Base-by-base conservation (phyloP, 108 stramenopile species). In the Stephanodiscus minutulus region DNA sequence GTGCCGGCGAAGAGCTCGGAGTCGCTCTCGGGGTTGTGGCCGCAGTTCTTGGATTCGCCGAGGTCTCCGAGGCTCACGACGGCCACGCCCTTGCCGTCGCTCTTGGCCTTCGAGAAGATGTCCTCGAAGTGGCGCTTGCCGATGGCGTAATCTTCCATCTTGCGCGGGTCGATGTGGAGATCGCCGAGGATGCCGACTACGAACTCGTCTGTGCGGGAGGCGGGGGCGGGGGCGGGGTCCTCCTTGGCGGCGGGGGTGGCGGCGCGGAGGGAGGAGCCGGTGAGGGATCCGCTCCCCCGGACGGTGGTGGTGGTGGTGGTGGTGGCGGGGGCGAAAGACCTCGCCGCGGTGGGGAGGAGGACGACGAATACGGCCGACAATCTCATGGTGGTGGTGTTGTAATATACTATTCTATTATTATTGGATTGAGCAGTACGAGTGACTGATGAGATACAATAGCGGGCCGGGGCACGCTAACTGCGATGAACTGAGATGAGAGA, bases 91-190 rank as follows among this genome's bases (percentile, higher is more conserved):
- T 88, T 78, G 52, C 84, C 90, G 49, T 82, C 77, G 11, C 50
- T 54, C 43, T 84, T 84, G 36, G 81, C 88, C 41, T 93, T 87
- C 33, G 87, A 73, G 48, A 90, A 64, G 18, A 90, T 83, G 20
- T 70, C 54, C 17, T 76, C 33, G 67, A 83, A 76, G 31, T 87
- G 87, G 15, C 57, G 39, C 0, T 81, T 70, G 17, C 87, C 84
- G 10, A 43, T 64, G 31, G 53, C 77, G 64, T 87, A 90, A 58
- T 90, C 89, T 52, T 87, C 87, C 89, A 87, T 87, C 54, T 87
- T 85, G 35, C 89, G 87, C 7, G 89, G 89, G 68, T 90, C 89
- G 10, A 95, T 86, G 85, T 95, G 94, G 44, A 95, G 65, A 61
- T 95, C 94, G 6, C 94, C 93, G 63, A 95, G 62, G 17, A 91